Percentiles rank a stretch among this genome's conserved stretches.
Evolutionary conservation across 179 eudicot genomes (phyloP).

Genomic region (Silene vulgaris): DNA sequence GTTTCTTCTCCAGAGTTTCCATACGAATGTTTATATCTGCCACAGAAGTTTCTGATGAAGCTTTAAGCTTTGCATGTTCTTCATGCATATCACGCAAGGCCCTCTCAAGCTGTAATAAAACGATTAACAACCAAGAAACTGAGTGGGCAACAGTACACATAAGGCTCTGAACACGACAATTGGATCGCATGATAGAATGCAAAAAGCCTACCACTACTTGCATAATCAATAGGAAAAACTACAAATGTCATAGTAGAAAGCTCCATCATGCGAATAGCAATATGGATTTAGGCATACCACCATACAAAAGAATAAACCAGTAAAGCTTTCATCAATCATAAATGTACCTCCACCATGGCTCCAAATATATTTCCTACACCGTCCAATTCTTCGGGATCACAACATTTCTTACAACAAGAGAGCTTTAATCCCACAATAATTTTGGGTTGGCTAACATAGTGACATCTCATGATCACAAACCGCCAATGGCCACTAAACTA

Average conservation of each 20-base stretch:
- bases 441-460: too few relatives aligned
- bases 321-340: background rate
- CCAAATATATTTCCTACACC: background rate
- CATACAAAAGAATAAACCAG: background rate
- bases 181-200: background rate
- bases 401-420: too few relatives aligned
- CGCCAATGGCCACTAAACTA: too few relatives aligned
- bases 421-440: too few relatives aligned
- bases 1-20: constrained; percentile 51
- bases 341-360: background rate
- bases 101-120: constrained; percentile 66
- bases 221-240: background rate
- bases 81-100: constrained; percentile 55
- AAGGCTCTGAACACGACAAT: background rate
- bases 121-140: constrained; percentile 15
- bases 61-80: constrained; percentile 49
- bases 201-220: background rate
- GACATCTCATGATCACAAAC: too few relatives aligned
- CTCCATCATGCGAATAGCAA: background rate
- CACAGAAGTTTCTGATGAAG: constrained; percentile 43
- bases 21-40: constrained; percentile 51
- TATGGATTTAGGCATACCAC: background rate
- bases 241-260: constrained; percentile 3
- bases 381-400: too few relatives aligned
- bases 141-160: background rate